phyloP scores from a whole-genome alignment of 2,329 filamentous ascomycete genomes.

The Cladosporium phlei region DNA sequence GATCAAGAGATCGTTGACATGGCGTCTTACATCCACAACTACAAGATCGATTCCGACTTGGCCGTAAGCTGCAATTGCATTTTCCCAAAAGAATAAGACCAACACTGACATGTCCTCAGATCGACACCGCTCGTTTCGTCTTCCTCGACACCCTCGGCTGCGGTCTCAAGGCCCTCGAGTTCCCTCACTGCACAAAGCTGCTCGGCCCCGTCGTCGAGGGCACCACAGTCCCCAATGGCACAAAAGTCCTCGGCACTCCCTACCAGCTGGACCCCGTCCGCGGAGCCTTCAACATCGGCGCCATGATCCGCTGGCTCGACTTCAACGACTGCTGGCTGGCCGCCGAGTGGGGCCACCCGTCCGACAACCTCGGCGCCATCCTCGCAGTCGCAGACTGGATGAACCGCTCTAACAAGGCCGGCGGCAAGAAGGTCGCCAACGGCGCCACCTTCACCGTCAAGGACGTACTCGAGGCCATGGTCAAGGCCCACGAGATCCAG shows the following conservation, averaged over 20 bases:
- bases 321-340: conserved; percentile 99
- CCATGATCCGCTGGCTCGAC: conserved; percentile 98
- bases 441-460: conserved; percentile 81
- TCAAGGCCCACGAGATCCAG: conserved; percentile 99
- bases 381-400: conserved; percentile 96
- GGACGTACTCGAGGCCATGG: conserved; percentile 87
- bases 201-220: conserved; percentile 88
- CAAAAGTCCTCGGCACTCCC: conserved; percentile 82
- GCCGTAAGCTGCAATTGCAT: conserved; percentile 60
- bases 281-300: conserved; percentile 96
- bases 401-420: conserved; percentile 85
- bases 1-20: conserved; percentile 94
- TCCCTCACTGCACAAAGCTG: conserved; percentile 93
- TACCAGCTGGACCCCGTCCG: conserved; percentile 95
- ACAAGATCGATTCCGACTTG: conserved; percentile 82
- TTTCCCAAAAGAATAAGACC: background rate
- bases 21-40: conserved; percentile 89
- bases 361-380: conserved; percentile 95
- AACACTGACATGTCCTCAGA: conserved; percentile 47
- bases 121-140: conserved; percentile 92
- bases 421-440: conserved; percentile 60
- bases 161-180: conserved; percentile 89
- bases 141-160: conserved; percentile 96
- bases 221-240: conserved; percentile 85
- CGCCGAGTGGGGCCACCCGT: conserved; percentile 97